Evolutionary conservation across 352 stramenopile genomes (phyloP).

Genomic region (Thraustochytrium striatum): DNA sequence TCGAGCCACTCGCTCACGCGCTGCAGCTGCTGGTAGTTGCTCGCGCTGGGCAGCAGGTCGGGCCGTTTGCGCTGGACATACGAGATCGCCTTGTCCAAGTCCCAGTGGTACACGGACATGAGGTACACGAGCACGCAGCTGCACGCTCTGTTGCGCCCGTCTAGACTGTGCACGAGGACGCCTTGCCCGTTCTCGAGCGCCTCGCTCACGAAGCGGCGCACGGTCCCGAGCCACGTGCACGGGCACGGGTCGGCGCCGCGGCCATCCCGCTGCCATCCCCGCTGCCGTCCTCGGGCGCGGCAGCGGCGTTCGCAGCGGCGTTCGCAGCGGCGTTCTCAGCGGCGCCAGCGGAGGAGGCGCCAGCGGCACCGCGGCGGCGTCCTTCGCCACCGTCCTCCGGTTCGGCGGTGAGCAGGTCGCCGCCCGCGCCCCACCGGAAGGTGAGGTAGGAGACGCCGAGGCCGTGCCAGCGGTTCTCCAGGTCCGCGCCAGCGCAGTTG

Average conservation of each 20-base stretch:
- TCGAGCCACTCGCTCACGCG: conserved; percentile 35
- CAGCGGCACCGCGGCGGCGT: too few species aligned
- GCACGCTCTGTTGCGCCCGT: conserved; percentile 71
- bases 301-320: too few species aligned
- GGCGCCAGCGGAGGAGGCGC: too few species aligned
- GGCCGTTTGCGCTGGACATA: conserved; percentile 76
- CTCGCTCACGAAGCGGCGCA: conserved; percentile 63
- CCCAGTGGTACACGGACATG: conserved; percentile 86
- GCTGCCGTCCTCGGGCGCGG: too few species aligned
- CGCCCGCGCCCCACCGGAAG: conserved; percentile 58
- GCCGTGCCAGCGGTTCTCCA: conserved; percentile 83
- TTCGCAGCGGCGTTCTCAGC: too few species aligned
- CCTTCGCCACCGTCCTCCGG: too few species aligned
- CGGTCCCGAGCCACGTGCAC: conserved; percentile 31
- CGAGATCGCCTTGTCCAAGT: conserved; percentile 81
- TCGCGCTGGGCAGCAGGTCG: conserved; percentile 60
- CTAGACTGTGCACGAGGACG: conserved; percentile 78
- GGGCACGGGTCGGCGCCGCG: background rate
- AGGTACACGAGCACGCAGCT: conserved; percentile 79
- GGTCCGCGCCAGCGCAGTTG: conserved; percentile 79
- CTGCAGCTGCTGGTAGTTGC: background rate
- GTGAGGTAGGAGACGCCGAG: conserved; percentile 72
- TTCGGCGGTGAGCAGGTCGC: conserved; percentile 55
- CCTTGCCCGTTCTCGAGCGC: conserved; percentile 73
- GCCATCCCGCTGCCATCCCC: too few species aligned